phyloP scores from a whole-genome alignment of 2,329 filamentous ascomycete genomes.

The Pezicula carpinea region DNA sequence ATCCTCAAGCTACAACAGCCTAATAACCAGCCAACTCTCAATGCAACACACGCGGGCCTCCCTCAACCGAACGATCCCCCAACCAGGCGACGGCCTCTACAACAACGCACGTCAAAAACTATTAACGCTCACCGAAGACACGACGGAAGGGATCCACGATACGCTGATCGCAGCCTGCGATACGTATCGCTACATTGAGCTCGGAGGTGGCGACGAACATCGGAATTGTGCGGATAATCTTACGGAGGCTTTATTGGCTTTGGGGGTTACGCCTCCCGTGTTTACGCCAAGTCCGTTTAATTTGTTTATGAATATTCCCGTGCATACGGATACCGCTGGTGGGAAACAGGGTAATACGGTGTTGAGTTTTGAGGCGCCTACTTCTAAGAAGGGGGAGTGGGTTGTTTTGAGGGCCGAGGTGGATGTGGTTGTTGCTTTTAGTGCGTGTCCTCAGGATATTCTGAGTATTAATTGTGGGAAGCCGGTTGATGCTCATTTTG shows the following conservation, averaged over 20 bases:
- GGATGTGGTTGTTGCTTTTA: conserved; percentile 19
- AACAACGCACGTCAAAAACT: conserved; percentile 16
- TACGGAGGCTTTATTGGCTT: conserved; percentile 13
- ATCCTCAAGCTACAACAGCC: background rate
- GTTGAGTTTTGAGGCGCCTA: conserved; percentile 18
- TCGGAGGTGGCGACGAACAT: conserved; percentile 15
- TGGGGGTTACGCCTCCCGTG: conserved; percentile 15
- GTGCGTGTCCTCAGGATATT: conserved; percentile 23
- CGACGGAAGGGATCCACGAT: conserved; percentile 16
- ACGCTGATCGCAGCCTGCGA: conserved; percentile 21
- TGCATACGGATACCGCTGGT: conserved; percentile 13
- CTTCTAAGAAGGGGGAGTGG: conserved; percentile 14
- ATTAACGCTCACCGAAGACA: conserved; percentile 17
- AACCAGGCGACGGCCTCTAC: conserved; percentile 15
- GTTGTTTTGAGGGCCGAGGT: conserved; percentile 18
- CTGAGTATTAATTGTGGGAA: conserved; percentile 20
- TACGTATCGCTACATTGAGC: conserved; percentile 15
- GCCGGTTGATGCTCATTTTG: conserved; percentile 19
- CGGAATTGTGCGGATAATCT: conserved; percentile 22
- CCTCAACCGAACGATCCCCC: conserved; percentile 14
- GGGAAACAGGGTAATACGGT: conserved; percentile 4
- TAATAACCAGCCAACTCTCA: conserved; percentile 15
- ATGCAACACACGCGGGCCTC: conserved; percentile 20
- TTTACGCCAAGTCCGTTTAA: conserved; percentile 21
- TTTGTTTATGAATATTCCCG: conserved; percentile 24